phyloP scores from a whole-genome alignment of 23 red algal species.

The Pyropia haitanensis region DNA sequence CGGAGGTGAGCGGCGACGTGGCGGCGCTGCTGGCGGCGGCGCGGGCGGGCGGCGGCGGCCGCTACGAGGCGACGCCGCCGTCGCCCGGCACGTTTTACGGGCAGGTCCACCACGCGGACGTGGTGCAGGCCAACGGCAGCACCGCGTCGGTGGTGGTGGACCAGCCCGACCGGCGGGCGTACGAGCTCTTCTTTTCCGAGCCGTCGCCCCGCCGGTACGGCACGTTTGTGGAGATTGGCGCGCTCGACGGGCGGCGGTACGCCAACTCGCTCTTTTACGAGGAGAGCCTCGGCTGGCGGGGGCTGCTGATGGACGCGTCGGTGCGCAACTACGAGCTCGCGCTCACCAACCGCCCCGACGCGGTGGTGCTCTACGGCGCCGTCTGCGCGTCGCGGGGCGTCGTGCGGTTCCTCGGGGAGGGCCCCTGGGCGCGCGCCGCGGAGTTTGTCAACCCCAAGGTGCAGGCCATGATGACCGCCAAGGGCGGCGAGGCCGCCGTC shows the following conservation, averaged over 20 bases:
- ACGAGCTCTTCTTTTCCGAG: slow-evolving; percentile 17
- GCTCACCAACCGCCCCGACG: background rate
- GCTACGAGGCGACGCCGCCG: too few species aligned
- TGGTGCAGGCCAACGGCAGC: too few species aligned
- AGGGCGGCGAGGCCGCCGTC: background rate
- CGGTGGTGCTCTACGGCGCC: slow-evolving; percentile 6
- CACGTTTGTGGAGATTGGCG: slow-evolving; percentile 49
- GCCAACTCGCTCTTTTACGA: slow-evolving; percentile 47
- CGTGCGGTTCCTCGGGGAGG: slow-evolving; percentile 11
- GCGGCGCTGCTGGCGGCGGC: too few species aligned
- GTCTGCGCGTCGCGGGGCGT: background rate
- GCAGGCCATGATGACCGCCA: background rate
- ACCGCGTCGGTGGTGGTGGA: too few species aligned
- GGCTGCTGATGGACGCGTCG: slow-evolving; percentile 24
- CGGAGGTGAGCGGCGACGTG: too few species aligned
- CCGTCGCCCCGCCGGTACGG: slow-evolving; percentile 13
- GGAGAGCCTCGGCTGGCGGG: slow-evolving; percentile 27
- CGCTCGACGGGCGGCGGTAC: slow-evolving; percentile 25
- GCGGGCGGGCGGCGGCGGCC: too few species aligned
- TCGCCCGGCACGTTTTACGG: too few species aligned
- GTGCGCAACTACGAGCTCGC: slow-evolving; percentile 4
- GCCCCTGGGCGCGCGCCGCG: slow-evolving; percentile 4
- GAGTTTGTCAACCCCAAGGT: slow-evolving; percentile 1
- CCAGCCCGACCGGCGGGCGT: background rate
- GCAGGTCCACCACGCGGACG: too few species aligned